Conservation (phyloP, 2,329 filamentous ascomycete species). For the Aspergillus phoenicis region DNA sequence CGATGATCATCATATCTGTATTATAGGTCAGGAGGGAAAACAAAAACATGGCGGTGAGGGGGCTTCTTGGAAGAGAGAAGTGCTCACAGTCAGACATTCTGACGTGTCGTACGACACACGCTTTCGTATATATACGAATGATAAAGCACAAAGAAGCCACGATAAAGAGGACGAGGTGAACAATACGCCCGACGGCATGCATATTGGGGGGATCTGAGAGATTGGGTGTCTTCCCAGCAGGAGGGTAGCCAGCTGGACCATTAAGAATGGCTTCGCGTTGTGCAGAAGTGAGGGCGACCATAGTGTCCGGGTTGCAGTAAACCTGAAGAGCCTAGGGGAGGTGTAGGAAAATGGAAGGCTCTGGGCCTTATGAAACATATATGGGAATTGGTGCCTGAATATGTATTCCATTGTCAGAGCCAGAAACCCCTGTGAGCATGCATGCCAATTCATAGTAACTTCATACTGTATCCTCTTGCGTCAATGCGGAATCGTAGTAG, state of each 20-base stretch:
- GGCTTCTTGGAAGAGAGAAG: neutral
- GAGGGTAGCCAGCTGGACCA: neutral
- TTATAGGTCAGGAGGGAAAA: neutral
- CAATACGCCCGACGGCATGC: neutral
- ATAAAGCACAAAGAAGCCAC: neutral
- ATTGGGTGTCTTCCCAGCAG: constrained; percentile 3
- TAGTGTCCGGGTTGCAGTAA: too few relatives aligned
- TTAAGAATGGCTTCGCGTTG: constrained; percentile 4
- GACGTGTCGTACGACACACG: neutral
- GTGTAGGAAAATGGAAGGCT: too few relatives aligned
- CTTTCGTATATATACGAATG: constrained; percentile 10
- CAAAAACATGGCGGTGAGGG: too few relatives aligned
- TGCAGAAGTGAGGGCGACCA: neutral
- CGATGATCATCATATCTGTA: constrained; percentile 2
- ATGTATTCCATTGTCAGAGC: too few relatives aligned
- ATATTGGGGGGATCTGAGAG: constrained; percentile 4
- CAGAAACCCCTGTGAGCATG: too few relatives aligned
- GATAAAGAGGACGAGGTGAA: neutral
- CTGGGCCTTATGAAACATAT: too few relatives aligned
- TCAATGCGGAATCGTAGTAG: too few relatives aligned
- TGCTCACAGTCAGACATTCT: constrained; percentile 11
- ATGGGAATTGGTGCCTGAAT: too few relatives aligned
- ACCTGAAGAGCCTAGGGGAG: too few relatives aligned
- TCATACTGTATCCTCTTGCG: too few relatives aligned
- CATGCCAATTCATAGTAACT: too few relatives aligned